These are phyloP conservation scores for Boletus bicolor DNA, from an alignment of 768 basidiomycete species.

Conservation along the genomic window DNA sequence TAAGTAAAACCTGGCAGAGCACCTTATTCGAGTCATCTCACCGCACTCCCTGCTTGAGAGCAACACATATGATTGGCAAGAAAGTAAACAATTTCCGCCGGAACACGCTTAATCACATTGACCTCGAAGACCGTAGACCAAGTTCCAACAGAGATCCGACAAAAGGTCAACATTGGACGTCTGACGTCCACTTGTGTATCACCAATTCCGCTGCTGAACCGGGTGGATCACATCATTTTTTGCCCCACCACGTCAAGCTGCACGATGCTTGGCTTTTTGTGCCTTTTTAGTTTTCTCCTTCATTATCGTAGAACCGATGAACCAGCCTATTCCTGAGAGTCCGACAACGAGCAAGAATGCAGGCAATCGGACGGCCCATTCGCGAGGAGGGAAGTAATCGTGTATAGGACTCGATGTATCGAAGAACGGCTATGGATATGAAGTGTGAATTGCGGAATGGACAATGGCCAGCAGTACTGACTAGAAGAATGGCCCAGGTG, in stretches of 20 bases:
- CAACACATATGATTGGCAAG: not conserved
- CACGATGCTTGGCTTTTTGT: slow-evolving; percentile 56
- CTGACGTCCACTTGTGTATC: not conserved
- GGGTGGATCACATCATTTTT: not conserved
- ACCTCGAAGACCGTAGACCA: not conserved
- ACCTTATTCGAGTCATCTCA: no score
- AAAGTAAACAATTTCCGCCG: not conserved
- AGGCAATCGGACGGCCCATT: slow-evolving; percentile 90
- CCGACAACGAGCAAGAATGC: slow-evolving; percentile 80
- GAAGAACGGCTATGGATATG: slow-evolving; percentile 70
- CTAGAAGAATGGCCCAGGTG: slow-evolving; percentile 84
- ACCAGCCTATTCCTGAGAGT: slow-evolving; percentile 72
- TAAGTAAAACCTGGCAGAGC: no score
- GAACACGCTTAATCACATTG: not conserved
- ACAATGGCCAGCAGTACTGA: slow-evolving; percentile 34
- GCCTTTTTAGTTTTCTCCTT: slow-evolving; percentile 72
- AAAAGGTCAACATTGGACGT: not conserved
- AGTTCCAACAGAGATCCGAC: no score
- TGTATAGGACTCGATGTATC: slow-evolving; percentile 72
- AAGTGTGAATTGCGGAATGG: slow-evolving; percentile 2
- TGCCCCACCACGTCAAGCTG: slow-evolving; percentile 42
- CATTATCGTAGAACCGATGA: slow-evolving; percentile 73
- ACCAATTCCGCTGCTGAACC: not conserved
- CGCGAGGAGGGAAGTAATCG: slow-evolving; percentile 76
- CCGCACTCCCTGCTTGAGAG: no score